A percentile compares a stretch with the other conserved stretches of the same genome.
Conservation (phyloP, 305 asterid species). For the Andrographis paniculata region DNA sequence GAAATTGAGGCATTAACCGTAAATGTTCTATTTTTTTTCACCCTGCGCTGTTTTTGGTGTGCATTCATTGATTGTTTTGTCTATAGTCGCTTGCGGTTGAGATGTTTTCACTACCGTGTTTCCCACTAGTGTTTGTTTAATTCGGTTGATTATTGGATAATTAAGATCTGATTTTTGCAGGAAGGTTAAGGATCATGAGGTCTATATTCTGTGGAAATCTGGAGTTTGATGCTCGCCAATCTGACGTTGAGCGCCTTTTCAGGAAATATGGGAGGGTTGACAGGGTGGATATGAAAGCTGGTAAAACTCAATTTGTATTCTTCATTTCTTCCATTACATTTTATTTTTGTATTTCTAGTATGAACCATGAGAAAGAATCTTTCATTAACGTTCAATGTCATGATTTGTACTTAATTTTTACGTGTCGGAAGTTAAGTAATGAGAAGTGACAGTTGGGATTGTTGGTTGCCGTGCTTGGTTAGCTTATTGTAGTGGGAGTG, state of each 20-base stretch:
- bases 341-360: background rate
- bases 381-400: background rate
- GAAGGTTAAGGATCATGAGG: conserved; percentile 44
- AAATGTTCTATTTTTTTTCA: background rate
- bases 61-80: background rate
- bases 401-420: conserved; percentile 9
- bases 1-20: background rate
- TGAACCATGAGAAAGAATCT: background rate
- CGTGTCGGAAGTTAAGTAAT: conserved; percentile 3
- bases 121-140: conserved; percentile 1
- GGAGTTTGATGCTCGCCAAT: conserved; percentile 81
- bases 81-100: background rate
- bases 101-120: background rate
- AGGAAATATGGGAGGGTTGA: conserved; percentile 84
- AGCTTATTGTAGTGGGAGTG: background rate
- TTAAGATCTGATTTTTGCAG: conserved; percentile 15
- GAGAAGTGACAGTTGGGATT: conserved; percentile 5
- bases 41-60: background rate
- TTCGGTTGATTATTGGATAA: conserved; percentile 4
- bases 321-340: conserved; percentile 5
- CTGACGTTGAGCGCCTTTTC: conserved; percentile 81
- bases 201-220: conserved; percentile 86
- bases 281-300: conserved; percentile 91
- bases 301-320: conserved; percentile 21
- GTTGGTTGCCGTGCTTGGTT: background rate